These are phyloP conservation scores for Russula griseocarnosa DNA, from an alignment of 768 basidiomycete genomes.

Conservation along the genomic window DNA sequence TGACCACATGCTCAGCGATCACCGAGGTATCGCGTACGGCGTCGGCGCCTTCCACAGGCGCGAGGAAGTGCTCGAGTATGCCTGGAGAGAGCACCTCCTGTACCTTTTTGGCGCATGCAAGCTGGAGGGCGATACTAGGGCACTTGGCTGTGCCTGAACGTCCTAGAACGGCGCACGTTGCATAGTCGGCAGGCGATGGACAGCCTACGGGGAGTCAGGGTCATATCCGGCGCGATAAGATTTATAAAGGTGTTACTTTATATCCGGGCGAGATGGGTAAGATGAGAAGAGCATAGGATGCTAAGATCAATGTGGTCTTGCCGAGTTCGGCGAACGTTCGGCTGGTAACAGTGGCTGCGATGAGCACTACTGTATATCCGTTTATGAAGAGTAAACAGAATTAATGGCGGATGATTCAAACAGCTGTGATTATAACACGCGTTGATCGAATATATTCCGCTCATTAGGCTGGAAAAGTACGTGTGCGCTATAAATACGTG, in stretches of 20 bases:
- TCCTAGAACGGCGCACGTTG: slow-evolving; percentile 74
- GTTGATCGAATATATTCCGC: slow-evolving; percentile 93
- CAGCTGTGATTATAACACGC: slow-evolving; percentile 82
- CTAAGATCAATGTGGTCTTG: slow-evolving; percentile 43
- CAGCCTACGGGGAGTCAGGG: slow-evolving; percentile 81
- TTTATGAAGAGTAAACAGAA: not conserved
- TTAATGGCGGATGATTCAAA: slow-evolving; percentile 56
- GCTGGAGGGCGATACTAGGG: slow-evolving; percentile 82
- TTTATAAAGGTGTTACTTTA: slow-evolving; percentile 48
- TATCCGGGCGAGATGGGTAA: slow-evolving; percentile 33
- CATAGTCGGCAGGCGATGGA: slow-evolving; percentile 59
- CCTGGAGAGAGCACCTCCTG: slow-evolving; percentile 82
- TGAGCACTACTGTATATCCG: not conserved
- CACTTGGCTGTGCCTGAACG: slow-evolving; percentile 86
- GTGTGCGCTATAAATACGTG: slow-evolving; percentile 38
- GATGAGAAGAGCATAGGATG: slow-evolving; percentile 44
- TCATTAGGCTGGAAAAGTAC: slow-evolving; percentile 85
- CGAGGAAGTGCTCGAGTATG: slow-evolving; percentile 70
- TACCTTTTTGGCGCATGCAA: slow-evolving; percentile 93
- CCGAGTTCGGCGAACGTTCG: slow-evolving; percentile 72
- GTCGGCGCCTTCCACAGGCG: slow-evolving; percentile 42
- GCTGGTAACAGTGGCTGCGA: slow-evolving; percentile 63
- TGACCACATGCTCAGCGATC: slow-evolving; percentile 86
- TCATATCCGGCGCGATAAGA: slow-evolving; percentile 90
- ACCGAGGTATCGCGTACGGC: slow-evolving; percentile 76